These are phyloP conservation scores for Aspergillus sp. DNA, from an alignment of 2,329 filamentous ascomycete species.

Conservation along the genomic window DNA sequence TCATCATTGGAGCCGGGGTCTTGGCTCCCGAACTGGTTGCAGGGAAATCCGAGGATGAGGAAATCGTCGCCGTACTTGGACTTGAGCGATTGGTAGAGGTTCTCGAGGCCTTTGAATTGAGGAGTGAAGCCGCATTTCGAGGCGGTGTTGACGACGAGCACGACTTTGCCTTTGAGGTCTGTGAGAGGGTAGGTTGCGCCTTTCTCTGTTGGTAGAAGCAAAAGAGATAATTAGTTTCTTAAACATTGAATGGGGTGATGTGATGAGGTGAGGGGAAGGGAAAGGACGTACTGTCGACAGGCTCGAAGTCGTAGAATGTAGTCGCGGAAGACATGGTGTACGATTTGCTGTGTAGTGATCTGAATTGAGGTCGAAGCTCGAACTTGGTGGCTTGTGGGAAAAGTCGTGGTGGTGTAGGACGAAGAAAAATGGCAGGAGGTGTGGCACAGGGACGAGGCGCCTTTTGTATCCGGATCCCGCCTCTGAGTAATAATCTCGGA, in stretches of 20 bases:
- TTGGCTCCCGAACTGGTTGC: constrained; percentile 95
- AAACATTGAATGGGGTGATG: neutral
- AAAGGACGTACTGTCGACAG: constrained; percentile 57
- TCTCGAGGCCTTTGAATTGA: constrained; percentile 89
- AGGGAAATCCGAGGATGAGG: constrained; percentile 90
- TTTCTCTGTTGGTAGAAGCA: constrained; percentile 59
- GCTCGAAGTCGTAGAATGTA: constrained; percentile 64
- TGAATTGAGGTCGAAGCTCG: neutral
- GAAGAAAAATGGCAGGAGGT: neutral
- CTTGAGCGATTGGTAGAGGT: constrained; percentile 79
- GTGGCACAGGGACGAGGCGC: neutral
- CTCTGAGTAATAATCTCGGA: neutral
- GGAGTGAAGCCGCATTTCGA: constrained; percentile 99
- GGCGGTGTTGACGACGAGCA: constrained; percentile 96
- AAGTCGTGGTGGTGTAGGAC: neutral
- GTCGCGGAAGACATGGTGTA: constrained; percentile 61
- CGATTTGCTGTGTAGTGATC: neutral
- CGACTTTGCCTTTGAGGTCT: constrained; percentile 84
- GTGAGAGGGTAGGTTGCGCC: constrained; percentile 72
- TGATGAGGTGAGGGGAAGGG: neutral
- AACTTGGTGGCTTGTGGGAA: neutral
- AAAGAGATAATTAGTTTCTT: constrained; percentile 17
- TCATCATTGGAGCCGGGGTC: constrained; percentile 83
- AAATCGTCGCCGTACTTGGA: constrained; percentile 75
- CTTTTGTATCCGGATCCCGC: constrained; percentile 11